A percentile compares a stretch with the other conserved stretches of the same genome.
Conservation (phyloP, 345 rosid species). For the Eucalyptus virginea region DNA sequence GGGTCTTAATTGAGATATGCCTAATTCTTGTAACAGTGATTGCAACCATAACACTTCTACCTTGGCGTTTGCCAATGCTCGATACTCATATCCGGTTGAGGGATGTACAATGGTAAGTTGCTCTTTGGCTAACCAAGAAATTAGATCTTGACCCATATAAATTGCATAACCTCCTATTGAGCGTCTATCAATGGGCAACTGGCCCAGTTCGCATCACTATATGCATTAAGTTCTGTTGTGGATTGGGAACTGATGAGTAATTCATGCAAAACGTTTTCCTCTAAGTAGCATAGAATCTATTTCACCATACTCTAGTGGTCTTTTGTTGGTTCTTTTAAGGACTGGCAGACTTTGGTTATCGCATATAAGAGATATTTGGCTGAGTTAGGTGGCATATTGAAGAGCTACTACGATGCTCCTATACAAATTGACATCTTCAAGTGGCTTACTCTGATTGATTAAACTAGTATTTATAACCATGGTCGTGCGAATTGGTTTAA, state of each 20-base stretch:
- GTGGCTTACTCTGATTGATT: not conserved
- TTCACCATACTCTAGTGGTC: not conserved
- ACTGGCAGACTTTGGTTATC: not conserved
- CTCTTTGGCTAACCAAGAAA: too few relatives aligned
- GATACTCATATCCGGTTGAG: too few relatives aligned
- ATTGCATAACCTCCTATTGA: not conserved
- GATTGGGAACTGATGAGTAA: not conserved
- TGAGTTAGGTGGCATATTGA: not conserved
- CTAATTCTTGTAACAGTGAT: not conserved
- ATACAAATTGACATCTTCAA: not conserved
- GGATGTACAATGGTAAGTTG: too few relatives aligned
- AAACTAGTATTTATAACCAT: too few relatives aligned
- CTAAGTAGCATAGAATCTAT: too few relatives aligned
- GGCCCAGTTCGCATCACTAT: too few relatives aligned
- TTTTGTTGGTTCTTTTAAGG: not conserved
- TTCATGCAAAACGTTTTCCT: not conserved
- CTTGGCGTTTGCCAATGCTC: too few relatives aligned
- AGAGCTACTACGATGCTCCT: not conserved
- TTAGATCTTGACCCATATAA: too few relatives aligned
- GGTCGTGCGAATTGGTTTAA: too few relatives aligned
- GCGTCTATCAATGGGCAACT: not conserved
- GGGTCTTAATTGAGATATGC: not conserved
- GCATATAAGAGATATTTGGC: not conserved
- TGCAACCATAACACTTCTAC: not conserved
- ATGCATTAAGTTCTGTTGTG: not conserved